Evolutionary conservation across 768 basidiomycete genomes (phyloP), one percentile per base, ranked within the genome.

Genomic region (Baorangia bicolor): DNA sequence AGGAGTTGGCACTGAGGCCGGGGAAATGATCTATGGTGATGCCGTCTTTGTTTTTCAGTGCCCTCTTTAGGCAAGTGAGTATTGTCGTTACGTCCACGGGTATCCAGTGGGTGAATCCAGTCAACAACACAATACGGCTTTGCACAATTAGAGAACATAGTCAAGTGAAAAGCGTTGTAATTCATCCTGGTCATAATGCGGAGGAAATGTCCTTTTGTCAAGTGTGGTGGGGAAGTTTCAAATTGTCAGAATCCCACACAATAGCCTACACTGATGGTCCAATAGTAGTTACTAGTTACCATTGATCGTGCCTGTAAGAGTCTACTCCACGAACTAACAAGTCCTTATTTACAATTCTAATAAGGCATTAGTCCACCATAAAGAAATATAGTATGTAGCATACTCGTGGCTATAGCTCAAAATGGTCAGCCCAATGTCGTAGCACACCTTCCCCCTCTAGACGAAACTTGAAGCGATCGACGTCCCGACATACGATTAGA

Each of bases 341-440:
- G 23, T 31, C 52, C 33, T 25, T 18, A 4, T 44, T 5, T 30
- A 56, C 53, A 37, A 14, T 18, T 8, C 20, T 2, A 12, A 16
- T 16, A 16, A 14, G 9, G 8, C 5, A 49, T 7, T 30, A 20
- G 44, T 12, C 5, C 48, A 39, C n/a, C 13, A 42, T 23, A 33
- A 51, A 45, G 9, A 25, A 25, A 25, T 25, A 12, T 14, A 41
- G 7, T 12, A 28, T 5, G 4, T 9, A 43, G 23, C 1, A 21
- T 40, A 2, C 39, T 21, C 51, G 43, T 23, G 39, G 48, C 60
- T 70, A 81, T 30, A 82, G 47, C 27, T 79, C 67, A 50, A 90
- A 85, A 23, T 80, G 75, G 55, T 82, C 78, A 10, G 86, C 87
- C 86, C 88, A 89, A 67, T 91, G 87, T 56, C 80, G 77, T 33